Base-by-base conservation (phyloP, 2,329 filamentous ascomycete genomes). In the Lecanicillium sp. region DNA sequence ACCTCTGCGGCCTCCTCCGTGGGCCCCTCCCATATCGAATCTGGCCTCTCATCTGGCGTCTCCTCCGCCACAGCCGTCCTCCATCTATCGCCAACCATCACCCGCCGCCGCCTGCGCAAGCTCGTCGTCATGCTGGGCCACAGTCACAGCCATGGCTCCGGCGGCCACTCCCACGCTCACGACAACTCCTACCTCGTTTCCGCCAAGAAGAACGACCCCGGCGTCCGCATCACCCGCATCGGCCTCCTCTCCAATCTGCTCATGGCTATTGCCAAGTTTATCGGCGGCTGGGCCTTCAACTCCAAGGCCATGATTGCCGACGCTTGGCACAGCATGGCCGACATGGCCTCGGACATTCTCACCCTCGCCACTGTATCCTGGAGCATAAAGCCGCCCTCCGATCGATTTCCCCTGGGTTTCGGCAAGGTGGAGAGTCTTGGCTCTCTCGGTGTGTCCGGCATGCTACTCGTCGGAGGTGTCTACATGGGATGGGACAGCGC, bases 381-480 rank as follows among this genome's bases (percentile, higher is more conserved):
- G 83, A 95, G 90, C 51, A 70, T 97, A 51, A 89, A 86, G 59
- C 84, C 88, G 5, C 90, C 93, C 0, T 88, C 87, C 10, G 78
- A 86, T 47, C 79, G 79, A 33, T 98, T 95, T 62, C 93, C 93
- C 2, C 81, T 83, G 59, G 93, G 93, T 2, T 98, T 95, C 63
- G 93, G 93, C 62, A 98, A 98, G 72, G 80, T 98, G n/a, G 93
- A 98, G 73, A 95, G 90, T 60, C 70, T 98, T 62, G 93, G 93
- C 17, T 93, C 90, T 19, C 71, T 98, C 51, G 93, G 91, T 14
- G 93, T 98, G 27, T 96, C 90, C 57, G 84, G 90, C 54, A 86
- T 98, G 69, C 74, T 98, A 58, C 78, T 98, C 2, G 81, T 84
- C 40, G 93, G 93, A 53, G 93, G 93, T 43, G 70, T 95, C 53